Evolutionary conservation across 305 asterid species (phyloP).

Genomic region (Plantago lanceolata): DNA sequence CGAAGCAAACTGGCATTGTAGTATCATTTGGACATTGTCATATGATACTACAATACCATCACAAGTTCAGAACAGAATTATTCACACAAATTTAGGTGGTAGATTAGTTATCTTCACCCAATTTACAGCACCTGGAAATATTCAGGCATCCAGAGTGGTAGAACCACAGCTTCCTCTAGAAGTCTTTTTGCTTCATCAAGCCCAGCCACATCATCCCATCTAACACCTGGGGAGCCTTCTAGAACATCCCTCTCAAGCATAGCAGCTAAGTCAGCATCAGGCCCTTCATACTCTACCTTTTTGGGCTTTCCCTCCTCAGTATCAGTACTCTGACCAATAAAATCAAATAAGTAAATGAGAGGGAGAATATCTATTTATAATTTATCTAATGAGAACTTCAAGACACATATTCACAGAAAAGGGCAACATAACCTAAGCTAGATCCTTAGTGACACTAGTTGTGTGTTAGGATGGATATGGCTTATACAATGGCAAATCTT

Average conservation of each 20-base stretch:
- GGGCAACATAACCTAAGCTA: no score
- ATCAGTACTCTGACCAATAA: slow-evolving; percentile 57
- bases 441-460: no score
- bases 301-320: slow-evolving; percentile 79
- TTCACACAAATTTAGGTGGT: slow-evolving; percentile 3
- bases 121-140: slow-evolving; percentile 77
- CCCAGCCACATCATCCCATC: slow-evolving; percentile 99
- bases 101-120: slow-evolving; percentile 19
- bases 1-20: no score
- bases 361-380: slow-evolving; percentile 8
- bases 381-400: neutral
- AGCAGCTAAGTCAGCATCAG: slow-evolving; percentile 96
- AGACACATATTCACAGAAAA: no score
- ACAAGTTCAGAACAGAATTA: neutral
- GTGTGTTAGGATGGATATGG: no score
- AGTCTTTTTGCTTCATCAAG: slow-evolving; percentile 94
- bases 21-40: no score
- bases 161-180: slow-evolving; percentile 98
- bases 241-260: slow-evolving; percentile 98
- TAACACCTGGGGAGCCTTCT: slow-evolving; percentile 89
- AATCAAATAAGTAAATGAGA: neutral
- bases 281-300: slow-evolving; percentile 86
- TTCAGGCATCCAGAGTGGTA: slow-evolving; percentile 98
- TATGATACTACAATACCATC: no score
- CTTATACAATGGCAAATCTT: no score